Conservation (phyloP, 352 stramenopile genomes). For the Chloridella minuta region DNA sequence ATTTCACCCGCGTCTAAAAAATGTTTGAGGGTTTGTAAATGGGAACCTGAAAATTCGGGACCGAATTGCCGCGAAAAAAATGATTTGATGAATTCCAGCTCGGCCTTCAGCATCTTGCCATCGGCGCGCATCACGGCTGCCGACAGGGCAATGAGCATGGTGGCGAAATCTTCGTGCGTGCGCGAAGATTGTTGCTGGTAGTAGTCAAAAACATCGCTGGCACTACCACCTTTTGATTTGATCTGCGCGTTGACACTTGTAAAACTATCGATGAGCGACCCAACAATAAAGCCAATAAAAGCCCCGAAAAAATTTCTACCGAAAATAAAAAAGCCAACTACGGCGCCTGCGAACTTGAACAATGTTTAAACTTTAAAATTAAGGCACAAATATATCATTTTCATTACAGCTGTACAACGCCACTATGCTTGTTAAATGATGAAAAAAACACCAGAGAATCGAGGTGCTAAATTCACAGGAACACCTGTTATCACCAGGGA, state of each 20-base stretch:
- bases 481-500: too few relatives aligned
- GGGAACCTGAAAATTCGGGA: background rate
- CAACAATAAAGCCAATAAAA: constrained; percentile 5
- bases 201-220: background rate
- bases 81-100: background rate
- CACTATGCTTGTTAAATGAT: too few relatives aligned
- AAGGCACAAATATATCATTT: background rate
- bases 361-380: background rate
- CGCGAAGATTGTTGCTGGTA: background rate
- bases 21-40: background rate
- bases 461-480: too few relatives aligned
- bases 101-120: background rate
- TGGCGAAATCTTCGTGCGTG: background rate
- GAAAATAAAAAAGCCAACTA: background rate
- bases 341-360: background rate
- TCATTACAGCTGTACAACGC: too few relatives aligned
- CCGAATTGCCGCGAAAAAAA: background rate
- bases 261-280: background rate
- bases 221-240: background rate
- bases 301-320: background rate
- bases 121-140: background rate
- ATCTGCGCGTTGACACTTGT: background rate
- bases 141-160: background rate
- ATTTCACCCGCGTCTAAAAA: background rate
- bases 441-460: too few relatives aligned